Evolutionary conservation across 1,139 yeast genomes (phyloP).

Genomic region (Kazachstania sp.): DNA sequence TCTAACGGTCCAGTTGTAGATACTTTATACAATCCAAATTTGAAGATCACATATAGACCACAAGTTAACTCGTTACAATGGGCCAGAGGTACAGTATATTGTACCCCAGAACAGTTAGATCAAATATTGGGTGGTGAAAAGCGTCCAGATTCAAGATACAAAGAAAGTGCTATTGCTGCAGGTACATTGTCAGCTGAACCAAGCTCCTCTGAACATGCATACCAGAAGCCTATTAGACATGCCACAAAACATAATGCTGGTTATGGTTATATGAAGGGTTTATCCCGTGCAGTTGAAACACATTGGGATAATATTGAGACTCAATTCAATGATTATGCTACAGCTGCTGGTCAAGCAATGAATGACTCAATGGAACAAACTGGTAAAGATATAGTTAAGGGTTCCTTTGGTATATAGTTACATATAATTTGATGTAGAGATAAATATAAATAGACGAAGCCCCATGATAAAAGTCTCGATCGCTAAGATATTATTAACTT

Average conservation of each 20-base stretch:
- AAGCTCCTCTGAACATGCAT: constrained; percentile 31
- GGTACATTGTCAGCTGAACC: constrained; percentile 42
- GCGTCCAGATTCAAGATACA: constrained; percentile 44
- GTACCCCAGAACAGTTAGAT: constrained; percentile 52
- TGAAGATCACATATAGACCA: constrained; percentile 71
- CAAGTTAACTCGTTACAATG: constrained; percentile 72
- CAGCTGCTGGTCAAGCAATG: constrained; percentile 45
- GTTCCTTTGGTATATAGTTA: constrained; percentile 45
- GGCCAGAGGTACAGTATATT: constrained; percentile 68
- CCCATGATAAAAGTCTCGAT: too few species aligned
- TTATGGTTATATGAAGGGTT: constrained; percentile 32
- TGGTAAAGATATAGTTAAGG: constrained; percentile 43
- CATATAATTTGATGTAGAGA: background rate
- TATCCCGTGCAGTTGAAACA: constrained; percentile 43
- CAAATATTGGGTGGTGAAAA: constrained; percentile 53
- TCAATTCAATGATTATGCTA: constrained; percentile 50
- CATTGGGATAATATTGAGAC: constrained; percentile 51
- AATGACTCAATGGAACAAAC: constrained; percentile 44
- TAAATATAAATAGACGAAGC: background rate
- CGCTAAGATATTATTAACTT: too few species aligned
- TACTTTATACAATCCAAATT: constrained; percentile 48
- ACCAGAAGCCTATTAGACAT: constrained; percentile 44
- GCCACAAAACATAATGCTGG: constrained; percentile 27
- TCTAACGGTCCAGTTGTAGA: constrained; percentile 32
- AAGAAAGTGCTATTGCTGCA: constrained; percentile 49